These are phyloP conservation scores for Ceratocystis albifundus DNA, from an alignment of 2,329 filamentous ascomycete genomes.

Conservation along the genomic window DNA sequence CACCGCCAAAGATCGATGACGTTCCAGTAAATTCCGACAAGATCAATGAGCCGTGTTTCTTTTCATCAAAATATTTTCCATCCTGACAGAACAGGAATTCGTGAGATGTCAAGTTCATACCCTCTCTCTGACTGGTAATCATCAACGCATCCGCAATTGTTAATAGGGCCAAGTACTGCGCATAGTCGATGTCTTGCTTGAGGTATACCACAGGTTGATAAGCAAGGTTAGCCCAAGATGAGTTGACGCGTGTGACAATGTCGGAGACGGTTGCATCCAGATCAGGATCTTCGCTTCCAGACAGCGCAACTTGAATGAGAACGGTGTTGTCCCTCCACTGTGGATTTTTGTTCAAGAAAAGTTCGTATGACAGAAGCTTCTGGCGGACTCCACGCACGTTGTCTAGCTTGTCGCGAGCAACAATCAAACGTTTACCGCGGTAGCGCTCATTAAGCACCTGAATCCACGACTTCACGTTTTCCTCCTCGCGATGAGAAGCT, in stretches of 20 bases:
- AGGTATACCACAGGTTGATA: conserved; percentile 90
- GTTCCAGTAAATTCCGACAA: conserved; percentile 93
- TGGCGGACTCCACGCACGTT: conserved; percentile 84
- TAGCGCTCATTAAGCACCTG: conserved; percentile 72
- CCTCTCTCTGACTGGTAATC: conserved; percentile 89
- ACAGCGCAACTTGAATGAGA: conserved; percentile 86
- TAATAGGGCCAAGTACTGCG: conserved; percentile 83
- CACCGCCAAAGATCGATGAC: conserved; percentile 67
- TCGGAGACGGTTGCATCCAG: conserved; percentile 81
- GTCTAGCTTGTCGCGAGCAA: conserved; percentile 88
- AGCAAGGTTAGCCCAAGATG: conserved; percentile 75
- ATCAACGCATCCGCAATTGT: conserved; percentile 84
- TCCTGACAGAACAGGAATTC: conserved; percentile 93
- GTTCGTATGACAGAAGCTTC: conserved; percentile 81
- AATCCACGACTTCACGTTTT: conserved; percentile 68
- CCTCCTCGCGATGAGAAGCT: conserved; percentile 55
- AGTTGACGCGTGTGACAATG: conserved; percentile 90
- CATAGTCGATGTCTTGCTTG: conserved; percentile 86
- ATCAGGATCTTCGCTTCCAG: conserved; percentile 76
- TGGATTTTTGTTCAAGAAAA: conserved; percentile 89
- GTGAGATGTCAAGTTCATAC: conserved; percentile 93
- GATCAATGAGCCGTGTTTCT: conserved; percentile 80
- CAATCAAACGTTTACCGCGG: conserved; percentile 77
- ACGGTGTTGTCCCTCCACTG: conserved; percentile 82
- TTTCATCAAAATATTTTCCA: conserved; percentile 53